Conservation (phyloP, 768 basidiomycete species). For the Termitomyces titanicus region DNA sequence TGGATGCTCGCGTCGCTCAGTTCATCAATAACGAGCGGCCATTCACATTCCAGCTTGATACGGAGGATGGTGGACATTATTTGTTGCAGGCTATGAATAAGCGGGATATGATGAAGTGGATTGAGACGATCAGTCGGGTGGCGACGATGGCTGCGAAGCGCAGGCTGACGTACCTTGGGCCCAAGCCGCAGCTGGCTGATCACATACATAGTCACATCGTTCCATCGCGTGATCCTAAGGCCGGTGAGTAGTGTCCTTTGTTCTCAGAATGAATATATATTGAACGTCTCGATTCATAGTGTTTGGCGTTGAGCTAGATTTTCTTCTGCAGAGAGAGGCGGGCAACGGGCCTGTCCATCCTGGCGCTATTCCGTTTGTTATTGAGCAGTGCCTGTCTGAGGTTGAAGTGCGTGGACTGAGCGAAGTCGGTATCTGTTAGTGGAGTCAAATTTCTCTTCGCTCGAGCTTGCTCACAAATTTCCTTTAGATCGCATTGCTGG, state of each 20-base stretch:
- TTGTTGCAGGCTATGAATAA: constrained; percentile 70
- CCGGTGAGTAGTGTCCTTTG: constrained; percentile 44
- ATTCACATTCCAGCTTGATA: constrained; percentile 78
- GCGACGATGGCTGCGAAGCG: constrained; percentile 74
- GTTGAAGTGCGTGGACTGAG: constrained; percentile 73
- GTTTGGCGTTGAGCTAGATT: constrained; percentile 74
- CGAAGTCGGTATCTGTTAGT: constrained; percentile 83
- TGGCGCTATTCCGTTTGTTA: constrained; percentile 61
- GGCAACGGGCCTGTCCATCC: constrained; percentile 42
- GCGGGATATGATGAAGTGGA: constrained; percentile 74
- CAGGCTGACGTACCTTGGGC: constrained; percentile 76
- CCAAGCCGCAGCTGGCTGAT: constrained; percentile 72
- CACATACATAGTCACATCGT: constrained; percentile 62
- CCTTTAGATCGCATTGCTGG: constrained; percentile 77
- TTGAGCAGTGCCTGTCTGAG: constrained; percentile 63
- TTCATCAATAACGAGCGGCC: constrained; percentile 81
- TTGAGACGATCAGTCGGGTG: constrained; percentile 67
- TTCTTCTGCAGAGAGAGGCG: constrained; percentile 64
- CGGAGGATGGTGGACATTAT: constrained; percentile 85
- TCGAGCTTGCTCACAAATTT: background rate
- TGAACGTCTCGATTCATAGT: constrained; percentile 32
- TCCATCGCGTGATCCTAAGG: constrained; percentile 66
- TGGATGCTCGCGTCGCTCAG: constrained; percentile 65
- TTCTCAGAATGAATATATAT: background rate
- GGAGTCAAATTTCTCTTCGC: background rate